Evolutionary conservation across 2,329 filamentous ascomycete genomes (phyloP), one percentile per base, ranked within the genome.

Genomic region (Sarocladium brachiariae): DNA sequence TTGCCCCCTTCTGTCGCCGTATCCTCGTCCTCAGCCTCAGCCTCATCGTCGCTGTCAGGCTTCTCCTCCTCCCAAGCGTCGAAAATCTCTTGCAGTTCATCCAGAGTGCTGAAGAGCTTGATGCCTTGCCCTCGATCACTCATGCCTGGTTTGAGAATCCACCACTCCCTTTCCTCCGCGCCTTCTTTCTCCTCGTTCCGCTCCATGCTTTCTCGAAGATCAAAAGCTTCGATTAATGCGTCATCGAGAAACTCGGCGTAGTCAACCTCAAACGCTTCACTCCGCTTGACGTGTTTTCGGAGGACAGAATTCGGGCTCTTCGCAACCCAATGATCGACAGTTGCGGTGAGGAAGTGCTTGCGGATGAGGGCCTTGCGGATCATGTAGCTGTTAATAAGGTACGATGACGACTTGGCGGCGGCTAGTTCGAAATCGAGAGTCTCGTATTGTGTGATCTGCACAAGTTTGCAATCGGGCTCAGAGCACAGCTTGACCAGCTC

Each of bases 71-170:
- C 92, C 90, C 93, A 99, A 51, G 81, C 84, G 58, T 96, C 89
- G 62, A 97, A 99, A 50, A 99, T 93, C 13, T 64, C 76, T 54
- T 86, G 85, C n/a, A 99, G 71, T 62, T 95, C 84, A 51, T 85
- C 83, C 72, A 93, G 87, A 2, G 83, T 89, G 59, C 82, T 87
- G 66, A 99, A 99, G 1, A 99, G 72, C 34, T 89, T 74, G 52
- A 99, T 96, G 1, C 93, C 93, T 64, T 96, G 91, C 0, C 92
- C 93, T 21, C 92, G 80, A 64, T 99, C 93, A 65, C 89, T 96
- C 93, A 99, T 97, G 8, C 92, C 87, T 0, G 93, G 92, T 69
- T 99, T 99, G 53, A 99, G 68, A 57, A 99, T 97, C 93, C 93
- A 99, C 92, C 92, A 99, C 64, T 95, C 83, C 53, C 78, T 76